Evolutionary conservation across 495 filamentous ascomycete species (phyloP).

Genomic region (Extremus antarcticus): DNA sequence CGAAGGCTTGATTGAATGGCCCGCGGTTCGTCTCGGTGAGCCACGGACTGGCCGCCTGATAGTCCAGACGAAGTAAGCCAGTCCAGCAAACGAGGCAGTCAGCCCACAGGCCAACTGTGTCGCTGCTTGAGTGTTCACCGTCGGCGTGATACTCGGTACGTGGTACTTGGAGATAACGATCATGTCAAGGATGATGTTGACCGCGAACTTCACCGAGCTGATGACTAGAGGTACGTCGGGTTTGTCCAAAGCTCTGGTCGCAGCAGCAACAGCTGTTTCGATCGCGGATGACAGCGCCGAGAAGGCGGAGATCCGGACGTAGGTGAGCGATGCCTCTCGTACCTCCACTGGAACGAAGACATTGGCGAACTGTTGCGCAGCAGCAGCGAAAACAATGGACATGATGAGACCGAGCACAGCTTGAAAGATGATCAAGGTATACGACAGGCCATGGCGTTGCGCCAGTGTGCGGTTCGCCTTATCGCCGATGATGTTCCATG

Average conservation of each 20-base stretch:
- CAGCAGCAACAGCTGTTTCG: conserved; percentile 49
- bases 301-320: conserved; percentile 57
- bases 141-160: conserved; percentile 43
- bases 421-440: conserved; percentile 56
- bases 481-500: conserved; percentile 63
- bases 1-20: conserved; percentile 24
- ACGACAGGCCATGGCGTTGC: conserved; percentile 47
- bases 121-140: conserved; percentile 51
- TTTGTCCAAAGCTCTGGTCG: conserved; percentile 56
- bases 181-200: conserved; percentile 63
- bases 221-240: conserved; percentile 66
- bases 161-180: conserved; percentile 60
- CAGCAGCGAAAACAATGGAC: conserved; percentile 49
- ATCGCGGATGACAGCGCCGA: conserved; percentile 50
- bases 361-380: conserved; percentile 43
- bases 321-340: conserved; percentile 44
- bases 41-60: conserved; percentile 10
- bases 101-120: conserved; percentile 54
- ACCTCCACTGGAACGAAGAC: conserved; percentile 55
- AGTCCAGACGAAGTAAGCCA: conserved; percentile 47
- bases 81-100: conserved; percentile 43
- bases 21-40: neutral
- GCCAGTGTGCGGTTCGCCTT: conserved; percentile 40
- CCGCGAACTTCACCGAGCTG: conserved; percentile 46
- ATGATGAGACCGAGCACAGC: conserved; percentile 45